phyloP scores from a whole-genome alignment of 371 early-diverging fungal species.

The Cokeromyces recurvatus region DNA sequence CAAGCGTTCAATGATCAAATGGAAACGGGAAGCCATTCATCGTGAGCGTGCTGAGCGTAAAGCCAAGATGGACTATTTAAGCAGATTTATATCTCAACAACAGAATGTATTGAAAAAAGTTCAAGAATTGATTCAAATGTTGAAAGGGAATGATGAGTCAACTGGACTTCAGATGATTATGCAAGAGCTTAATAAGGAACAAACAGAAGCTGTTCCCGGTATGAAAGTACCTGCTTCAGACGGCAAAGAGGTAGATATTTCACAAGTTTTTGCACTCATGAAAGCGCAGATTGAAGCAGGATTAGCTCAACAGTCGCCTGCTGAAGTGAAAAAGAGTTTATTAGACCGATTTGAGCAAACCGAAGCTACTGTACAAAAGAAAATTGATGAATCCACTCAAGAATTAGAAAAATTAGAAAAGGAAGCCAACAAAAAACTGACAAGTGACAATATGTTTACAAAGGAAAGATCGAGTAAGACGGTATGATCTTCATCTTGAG shows the following conservation, averaged over 20 bases:
- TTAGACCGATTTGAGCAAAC: constrained; percentile 14
- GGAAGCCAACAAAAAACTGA: constrained; percentile 69
- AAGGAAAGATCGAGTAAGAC: constrained; percentile 70
- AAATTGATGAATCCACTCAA: constrained; percentile 32
- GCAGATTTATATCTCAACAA: constrained; percentile 55
- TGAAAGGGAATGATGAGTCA: constrained; percentile 8
- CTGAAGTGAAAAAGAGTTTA: constrained; percentile 23
- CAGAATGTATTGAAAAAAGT: constrained; percentile 46
- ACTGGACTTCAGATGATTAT: constrained; percentile 20
- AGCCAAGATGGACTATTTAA: constrained; percentile 63
- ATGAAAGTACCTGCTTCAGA: neutral
- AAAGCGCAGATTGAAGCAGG: constrained; percentile 24
- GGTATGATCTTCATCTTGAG: constrained; percentile 24
- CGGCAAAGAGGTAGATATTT: constrained; percentile 2
- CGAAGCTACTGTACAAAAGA: constrained; percentile 17
- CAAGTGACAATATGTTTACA: constrained; percentile 73
- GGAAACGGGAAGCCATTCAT: constrained; percentile 90
- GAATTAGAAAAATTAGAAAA: constrained; percentile 56
- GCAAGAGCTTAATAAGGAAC: constrained; percentile 4
- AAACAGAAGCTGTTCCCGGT: constrained; percentile 4
- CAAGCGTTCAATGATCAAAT: constrained; percentile 89
- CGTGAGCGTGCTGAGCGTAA: constrained; percentile 82
- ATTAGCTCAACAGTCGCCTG: constrained; percentile 12
- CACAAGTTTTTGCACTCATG: constrained; percentile 19
- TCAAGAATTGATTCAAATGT: constrained; percentile 17